Percentiles rank a stretch among this genome's conserved stretches.
Evolutionary conservation across 2,329 filamentous ascomycete genomes (phyloP).

Genomic region (Mycosphaerella arachidis): DNA sequence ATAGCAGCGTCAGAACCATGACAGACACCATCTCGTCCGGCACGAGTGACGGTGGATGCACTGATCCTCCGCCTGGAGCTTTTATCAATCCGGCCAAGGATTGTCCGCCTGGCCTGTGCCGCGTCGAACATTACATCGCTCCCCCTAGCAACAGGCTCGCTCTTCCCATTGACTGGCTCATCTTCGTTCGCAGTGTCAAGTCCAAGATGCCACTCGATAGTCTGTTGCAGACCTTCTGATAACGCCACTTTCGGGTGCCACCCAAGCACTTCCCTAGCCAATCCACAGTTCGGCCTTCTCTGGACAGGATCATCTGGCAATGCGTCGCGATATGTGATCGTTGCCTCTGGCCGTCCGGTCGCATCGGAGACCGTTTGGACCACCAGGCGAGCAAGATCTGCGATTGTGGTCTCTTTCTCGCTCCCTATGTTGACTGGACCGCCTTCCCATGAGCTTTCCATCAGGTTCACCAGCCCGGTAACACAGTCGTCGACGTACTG

Average conservation of each 20-base stretch:
- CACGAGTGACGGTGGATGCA: neutral
- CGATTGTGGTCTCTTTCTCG: slow-evolving; percentile 2
- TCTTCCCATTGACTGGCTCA: neutral
- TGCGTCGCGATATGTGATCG: neutral
- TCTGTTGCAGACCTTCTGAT: neutral
- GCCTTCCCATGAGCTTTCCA: slow-evolving; percentile 3
- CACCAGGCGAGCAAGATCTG: neutral
- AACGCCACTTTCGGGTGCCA: neutral
- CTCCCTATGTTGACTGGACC: slow-evolving; percentile 5
- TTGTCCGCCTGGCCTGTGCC: neutral
- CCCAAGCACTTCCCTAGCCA: slow-evolving; percentile 2
- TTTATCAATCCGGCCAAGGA: neutral
- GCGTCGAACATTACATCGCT: neutral
- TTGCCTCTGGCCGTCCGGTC: neutral
- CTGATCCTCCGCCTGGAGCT: neutral
- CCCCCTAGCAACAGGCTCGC: neutral
- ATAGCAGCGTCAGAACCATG: no score
- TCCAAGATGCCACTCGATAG: slow-evolving; percentile 2
- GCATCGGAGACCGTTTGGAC: neutral
- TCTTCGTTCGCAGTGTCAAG: neutral
- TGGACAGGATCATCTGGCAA: slow-evolving; percentile 3
- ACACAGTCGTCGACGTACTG: slow-evolving; percentile 9
- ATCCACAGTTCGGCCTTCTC: slow-evolving; percentile 3
- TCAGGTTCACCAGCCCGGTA: neutral
- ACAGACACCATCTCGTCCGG: neutral